A percentile compares a stretch with the other conserved stretches of the same genome.
phyloP scores from a whole-genome alignment of 2,329 filamentous ascomycete species.

The Aureobasidium vineae region DNA sequence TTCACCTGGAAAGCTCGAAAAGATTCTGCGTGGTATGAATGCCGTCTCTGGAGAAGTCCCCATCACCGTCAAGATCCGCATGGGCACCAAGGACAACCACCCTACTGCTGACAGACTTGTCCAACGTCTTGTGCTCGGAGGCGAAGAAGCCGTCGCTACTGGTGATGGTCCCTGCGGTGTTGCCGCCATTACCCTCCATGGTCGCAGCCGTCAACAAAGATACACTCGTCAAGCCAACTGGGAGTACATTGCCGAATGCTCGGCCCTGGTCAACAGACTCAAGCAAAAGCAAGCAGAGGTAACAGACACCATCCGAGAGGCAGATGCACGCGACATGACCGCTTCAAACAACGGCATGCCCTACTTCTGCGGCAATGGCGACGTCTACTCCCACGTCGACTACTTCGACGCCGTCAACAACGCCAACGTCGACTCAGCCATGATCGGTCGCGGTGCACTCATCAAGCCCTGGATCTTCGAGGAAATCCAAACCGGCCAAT shows the following conservation, averaged over 20 bases:
- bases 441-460: conserved; percentile 93
- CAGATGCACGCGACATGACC: conserved; percentile 71
- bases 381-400: conserved; percentile 90
- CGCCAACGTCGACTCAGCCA: conserved; percentile 83
- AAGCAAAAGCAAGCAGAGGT: conserved; percentile 65
- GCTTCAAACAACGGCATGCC: conserved; percentile 65
- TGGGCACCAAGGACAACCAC: conserved; percentile 75
- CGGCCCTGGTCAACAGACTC: conserved; percentile 76
- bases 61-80: conserved; percentile 92
- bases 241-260: conserved; percentile 88
- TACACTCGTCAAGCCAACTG: conserved; percentile 94
- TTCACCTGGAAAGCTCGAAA: conserved; percentile 79
- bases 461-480: conserved; percentile 99
- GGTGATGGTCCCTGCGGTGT: conserved; percentile 75
- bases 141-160: conserved; percentile 64
- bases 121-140: conserved; percentile 78
- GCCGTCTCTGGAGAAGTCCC: conserved; percentile 85
- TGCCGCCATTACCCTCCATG: conserved; percentile 93
- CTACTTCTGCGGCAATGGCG: conserved; percentile 94
- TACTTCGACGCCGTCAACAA: conserved; percentile 77
- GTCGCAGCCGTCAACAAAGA: conserved; percentile 87
- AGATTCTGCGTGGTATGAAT: conserved; percentile 96
- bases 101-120: conserved; percentile 80
- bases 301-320: conserved; percentile 73
- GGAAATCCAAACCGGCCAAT: conserved; percentile 87